Percentiles rank a stretch among this genome's conserved stretches.
Evolutionary conservation across 2,329 filamentous ascomycete species (phyloP).

Genomic region (Verticillium longisporum): DNA sequence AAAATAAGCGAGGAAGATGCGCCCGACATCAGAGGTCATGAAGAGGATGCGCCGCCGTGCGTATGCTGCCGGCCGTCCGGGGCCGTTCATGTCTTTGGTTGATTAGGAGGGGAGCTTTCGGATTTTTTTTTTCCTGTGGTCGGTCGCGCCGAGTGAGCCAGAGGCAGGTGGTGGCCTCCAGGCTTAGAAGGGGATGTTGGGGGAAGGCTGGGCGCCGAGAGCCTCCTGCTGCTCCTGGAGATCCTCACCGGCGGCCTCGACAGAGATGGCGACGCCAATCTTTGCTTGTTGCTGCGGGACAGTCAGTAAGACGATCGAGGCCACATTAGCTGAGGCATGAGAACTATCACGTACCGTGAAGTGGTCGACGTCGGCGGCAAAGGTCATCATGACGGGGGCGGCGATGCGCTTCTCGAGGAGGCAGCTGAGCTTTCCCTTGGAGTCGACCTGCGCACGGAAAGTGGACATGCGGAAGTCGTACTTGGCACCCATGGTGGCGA

Average conservation of each 20-base stretch:
- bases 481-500: slow-evolving; percentile 88
- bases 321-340: not conserved
- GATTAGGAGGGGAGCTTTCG: slow-evolving; percentile 16
- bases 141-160: not conserved
- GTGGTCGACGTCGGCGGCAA: slow-evolving; percentile 95
- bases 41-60: slow-evolving; percentile 6
- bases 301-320: not conserved
- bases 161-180: not conserved
- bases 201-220: slow-evolving; percentile 42
- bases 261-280: slow-evolving; percentile 87
- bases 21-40: slow-evolving; percentile 5
- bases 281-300: slow-evolving; percentile 77
- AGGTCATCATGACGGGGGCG: slow-evolving; percentile 85
- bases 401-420: slow-evolving; percentile 94
- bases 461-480: slow-evolving; percentile 96
- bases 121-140: not conserved
- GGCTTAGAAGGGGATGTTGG: slow-evolving; percentile 60
- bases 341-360: slow-evolving; percentile 62
- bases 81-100: slow-evolving; percentile 11
- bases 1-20: slow-evolving; percentile 7
- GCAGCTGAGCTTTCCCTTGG: slow-evolving; percentile 86
- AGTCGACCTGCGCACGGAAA: slow-evolving; percentile 94
- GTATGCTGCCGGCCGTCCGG: slow-evolving; percentile 6
- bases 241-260: slow-evolving; percentile 79
- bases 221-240: slow-evolving; percentile 77